Base-by-base conservation (phyloP, 331 rosid genomes). In the Prunus yedoensis region DNA sequence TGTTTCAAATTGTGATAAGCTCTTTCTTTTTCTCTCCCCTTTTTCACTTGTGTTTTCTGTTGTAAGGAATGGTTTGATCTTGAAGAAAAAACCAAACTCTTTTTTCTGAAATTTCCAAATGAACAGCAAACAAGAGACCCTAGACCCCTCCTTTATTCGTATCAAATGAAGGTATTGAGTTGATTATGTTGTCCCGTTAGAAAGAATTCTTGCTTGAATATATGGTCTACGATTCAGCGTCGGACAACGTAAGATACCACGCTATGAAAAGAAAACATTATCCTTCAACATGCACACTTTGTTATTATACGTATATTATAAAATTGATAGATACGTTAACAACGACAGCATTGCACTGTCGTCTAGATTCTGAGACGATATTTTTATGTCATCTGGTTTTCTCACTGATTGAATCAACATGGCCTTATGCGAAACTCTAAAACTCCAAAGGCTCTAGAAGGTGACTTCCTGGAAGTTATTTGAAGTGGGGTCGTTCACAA, bases 401-500 rank as follows among this genome's bases (percentile, higher is more conserved):
- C 43, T 38, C 10, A 38, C 43, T 38, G 43, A 38, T 38, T 38
- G 43, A 38, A 38, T 38, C 43, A 38, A 1, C 9, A 35, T 38
- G 43, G 43, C 43, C 43, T 38, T 1, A 38, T 38, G 43, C 2
- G 43, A 38, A 38, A 38, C 43, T 38, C 58, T 46, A 27, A 71
- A 65, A 7, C 65, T 57, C 43, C 43, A 0, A 14, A 1, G 23
- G 76, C 45, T 45, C 45, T 73, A 47, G 27, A 18, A 17, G 12
- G 68, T 59, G 67, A 59, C 59, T 23, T 11, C 77, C 66, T 43
- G 46, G 46, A 25, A 59, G 77, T 43, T 41, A 74, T 78, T 81
- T 71, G 82, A 78, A 21, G 79, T 56, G 77, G 75, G 82, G 81
- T 64, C 78, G 6, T 78, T 67, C 89, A 82, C 85, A 82, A 16